phyloP scores from a whole-genome alignment of 106 monocot species.

The Acorus gramineus region DNA sequence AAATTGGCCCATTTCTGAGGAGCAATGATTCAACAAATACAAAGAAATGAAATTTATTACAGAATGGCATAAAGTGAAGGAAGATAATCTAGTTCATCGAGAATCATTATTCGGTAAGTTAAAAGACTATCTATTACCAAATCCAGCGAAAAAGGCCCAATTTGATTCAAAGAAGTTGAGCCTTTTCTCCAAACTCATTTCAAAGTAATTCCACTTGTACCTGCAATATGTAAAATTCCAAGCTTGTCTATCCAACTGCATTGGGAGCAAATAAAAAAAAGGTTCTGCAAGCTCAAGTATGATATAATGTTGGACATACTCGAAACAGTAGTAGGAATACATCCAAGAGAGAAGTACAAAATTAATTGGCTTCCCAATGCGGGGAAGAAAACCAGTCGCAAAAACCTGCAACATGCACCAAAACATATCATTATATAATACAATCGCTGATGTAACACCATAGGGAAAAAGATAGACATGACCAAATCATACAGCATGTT shows the following conservation, averaged over 20 bases:
- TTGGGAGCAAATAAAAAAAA: neutral
- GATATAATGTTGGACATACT: slow-evolving; percentile 38
- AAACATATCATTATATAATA: neutral
- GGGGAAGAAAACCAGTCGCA: slow-evolving; percentile 63
- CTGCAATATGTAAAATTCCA: slow-evolving; percentile 11
- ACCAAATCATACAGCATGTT: neutral
- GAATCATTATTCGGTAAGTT: neutral
- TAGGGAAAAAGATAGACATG: neutral
- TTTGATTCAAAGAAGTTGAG: slow-evolving; percentile 92
- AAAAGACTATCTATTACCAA: slow-evolving; percentile 44
- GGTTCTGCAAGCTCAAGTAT: neutral
- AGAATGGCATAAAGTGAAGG: too few relatives aligned
- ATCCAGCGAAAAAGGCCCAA: slow-evolving; percentile 96
- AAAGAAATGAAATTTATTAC: too few relatives aligned
- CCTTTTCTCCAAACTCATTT: slow-evolving; percentile 63
- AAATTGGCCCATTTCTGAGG: too few relatives aligned
- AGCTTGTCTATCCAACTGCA: too few relatives aligned
- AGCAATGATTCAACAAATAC: too few relatives aligned
- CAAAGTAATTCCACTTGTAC: slow-evolving; percentile 93
- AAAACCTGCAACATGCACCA: slow-evolving; percentile 45
- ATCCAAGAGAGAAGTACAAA: slow-evolving; percentile 92
- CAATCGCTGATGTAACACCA: neutral
- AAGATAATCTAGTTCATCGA: neutral
- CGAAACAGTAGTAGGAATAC: slow-evolving; percentile 95
- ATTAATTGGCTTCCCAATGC: slow-evolving; percentile 68